These are phyloP conservation scores for Suillus luteus DNA, from an alignment of 768 basidiomycete genomes.

Conservation along the genomic window DNA sequence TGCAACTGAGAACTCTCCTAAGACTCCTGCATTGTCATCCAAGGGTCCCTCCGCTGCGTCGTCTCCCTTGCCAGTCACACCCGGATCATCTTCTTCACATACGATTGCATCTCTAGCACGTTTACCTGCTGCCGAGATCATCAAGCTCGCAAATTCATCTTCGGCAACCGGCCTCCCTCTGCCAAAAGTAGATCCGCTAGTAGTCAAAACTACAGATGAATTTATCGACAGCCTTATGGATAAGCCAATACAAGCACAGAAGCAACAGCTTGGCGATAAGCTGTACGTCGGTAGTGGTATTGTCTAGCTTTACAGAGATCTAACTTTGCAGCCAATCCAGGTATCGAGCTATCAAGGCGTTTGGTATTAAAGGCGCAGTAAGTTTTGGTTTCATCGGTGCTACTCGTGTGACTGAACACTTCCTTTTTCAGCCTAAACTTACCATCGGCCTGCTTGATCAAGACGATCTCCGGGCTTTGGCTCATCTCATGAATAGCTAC, in stretches of 20 bases:
- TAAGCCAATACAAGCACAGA: slow-evolving; percentile 60
- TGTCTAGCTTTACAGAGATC: background rate
- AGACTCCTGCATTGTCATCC: slow-evolving; percentile 77
- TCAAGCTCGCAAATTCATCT: slow-evolving; percentile 59
- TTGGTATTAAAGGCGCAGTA: slow-evolving; percentile 81
- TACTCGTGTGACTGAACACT: slow-evolving; percentile 2
- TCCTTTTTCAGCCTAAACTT: slow-evolving; percentile 64
- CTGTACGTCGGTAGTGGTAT: slow-evolving; percentile 46
- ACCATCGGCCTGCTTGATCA: slow-evolving; percentile 83
- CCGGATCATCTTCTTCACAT: slow-evolving; percentile 45
- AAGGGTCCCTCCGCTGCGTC: slow-evolving; percentile 71
- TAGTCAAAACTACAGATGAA: slow-evolving; percentile 68
- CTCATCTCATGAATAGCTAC: slow-evolving; percentile 88
- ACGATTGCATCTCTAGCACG: slow-evolving; percentile 73
- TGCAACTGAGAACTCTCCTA: slow-evolving; percentile 53
- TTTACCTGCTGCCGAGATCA: slow-evolving; percentile 74
- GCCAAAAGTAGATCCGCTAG: slow-evolving; percentile 69
- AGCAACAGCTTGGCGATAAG: slow-evolving; percentile 82
- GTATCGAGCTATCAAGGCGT: slow-evolving; percentile 66
- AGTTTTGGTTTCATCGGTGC: slow-evolving; percentile 26
- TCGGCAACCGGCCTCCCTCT: slow-evolving; percentile 53
- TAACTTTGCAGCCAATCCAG: slow-evolving; percentile 25
- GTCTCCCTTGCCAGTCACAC: slow-evolving; percentile 68
- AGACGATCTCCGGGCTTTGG: slow-evolving; percentile 81
- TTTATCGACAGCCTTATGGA: slow-evolving; percentile 66